A percentile compares a stretch with the other conserved stretches of the same genome.
These are phyloP conservation scores for Rhizophora apiculata DNA, from an alignment of 345 rosid genomes.

Conservation along the genomic window DNA sequence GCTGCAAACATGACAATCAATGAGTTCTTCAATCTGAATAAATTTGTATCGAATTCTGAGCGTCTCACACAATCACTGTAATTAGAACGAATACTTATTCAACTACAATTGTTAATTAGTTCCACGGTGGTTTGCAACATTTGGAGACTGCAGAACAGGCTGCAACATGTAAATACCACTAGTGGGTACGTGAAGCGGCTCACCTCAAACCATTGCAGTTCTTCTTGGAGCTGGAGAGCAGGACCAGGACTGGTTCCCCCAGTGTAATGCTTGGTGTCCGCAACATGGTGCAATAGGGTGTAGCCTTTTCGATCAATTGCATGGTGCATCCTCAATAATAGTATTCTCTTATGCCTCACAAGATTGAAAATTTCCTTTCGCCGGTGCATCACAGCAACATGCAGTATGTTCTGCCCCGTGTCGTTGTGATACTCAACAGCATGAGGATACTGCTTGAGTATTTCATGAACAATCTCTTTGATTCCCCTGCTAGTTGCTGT, in stretches of 20 bases:
- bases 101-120: too few species aligned
- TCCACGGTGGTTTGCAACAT: too few species aligned
- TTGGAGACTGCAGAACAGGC: too few species aligned
- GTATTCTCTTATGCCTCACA: background rate
- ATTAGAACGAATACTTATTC: too few species aligned
- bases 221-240: conserved; percentile 33
- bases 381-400: conserved; percentile 20
- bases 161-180: too few species aligned
- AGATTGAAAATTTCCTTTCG: conserved; percentile 12
- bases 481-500: conserved; percentile 20
- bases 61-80: too few species aligned
- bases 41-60: background rate
- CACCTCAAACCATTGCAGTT: conserved; percentile 32
- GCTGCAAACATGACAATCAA: conserved; percentile 3
- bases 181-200: background rate
- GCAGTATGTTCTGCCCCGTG: conserved; percentile 20
- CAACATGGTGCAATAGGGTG: conserved; percentile 26
- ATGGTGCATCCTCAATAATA: conserved; percentile 6
- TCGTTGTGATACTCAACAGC: conserved; percentile 7
- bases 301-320: conserved; percentile 16
- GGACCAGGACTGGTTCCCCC: conserved; percentile 23
- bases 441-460: conserved; percentile 5
- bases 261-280: conserved; percentile 1
- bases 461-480: conserved; percentile 12
- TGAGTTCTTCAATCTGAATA: background rate